Percentiles rank a stretch among this genome's conserved stretches.
phyloP scores from a whole-genome alignment of 2,329 filamentous ascomycete species.

The Aspergillus floridensis region DNA sequence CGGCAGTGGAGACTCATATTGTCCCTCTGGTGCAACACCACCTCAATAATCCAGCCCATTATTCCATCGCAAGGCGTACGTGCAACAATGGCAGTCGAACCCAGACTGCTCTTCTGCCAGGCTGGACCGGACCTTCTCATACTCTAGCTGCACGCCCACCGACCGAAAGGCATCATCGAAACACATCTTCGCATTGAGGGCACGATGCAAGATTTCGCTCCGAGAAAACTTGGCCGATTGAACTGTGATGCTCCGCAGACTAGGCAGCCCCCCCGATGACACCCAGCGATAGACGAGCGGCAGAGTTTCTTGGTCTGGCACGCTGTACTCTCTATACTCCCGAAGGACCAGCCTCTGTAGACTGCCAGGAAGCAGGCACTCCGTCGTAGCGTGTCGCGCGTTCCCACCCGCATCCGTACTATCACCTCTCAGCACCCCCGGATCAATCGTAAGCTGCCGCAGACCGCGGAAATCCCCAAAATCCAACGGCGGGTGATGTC shows the following conservation, averaged over 20 bases:
- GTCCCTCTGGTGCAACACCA: neutral
- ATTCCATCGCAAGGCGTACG: neutral
- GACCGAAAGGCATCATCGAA: neutral
- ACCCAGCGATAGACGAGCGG: constrained; percentile 1
- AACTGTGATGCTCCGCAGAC: neutral
- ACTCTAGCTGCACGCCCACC: neutral
- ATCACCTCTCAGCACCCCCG: neutral
- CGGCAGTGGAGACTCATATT: too few species aligned
- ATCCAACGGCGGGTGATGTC: neutral
- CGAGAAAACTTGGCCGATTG: neutral
- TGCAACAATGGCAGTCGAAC: neutral
- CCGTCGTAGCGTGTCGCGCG: neutral
- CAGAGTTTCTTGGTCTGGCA: neutral
- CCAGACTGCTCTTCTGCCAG: neutral
- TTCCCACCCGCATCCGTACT: neutral
- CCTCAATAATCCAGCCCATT: neutral
- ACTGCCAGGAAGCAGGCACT: neutral
- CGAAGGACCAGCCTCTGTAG: neutral
- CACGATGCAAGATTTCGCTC: neutral
- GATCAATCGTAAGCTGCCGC: constrained; percentile 6
- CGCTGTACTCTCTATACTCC: neutral
- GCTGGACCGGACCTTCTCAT: neutral
- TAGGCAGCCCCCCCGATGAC: neutral
- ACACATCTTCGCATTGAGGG: neutral
- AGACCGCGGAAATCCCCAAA: neutral